Evolutionary conservation across 2,329 filamentous ascomycete genomes (phyloP).

Genomic region (Teratosphaeriaceae sp.): DNA sequence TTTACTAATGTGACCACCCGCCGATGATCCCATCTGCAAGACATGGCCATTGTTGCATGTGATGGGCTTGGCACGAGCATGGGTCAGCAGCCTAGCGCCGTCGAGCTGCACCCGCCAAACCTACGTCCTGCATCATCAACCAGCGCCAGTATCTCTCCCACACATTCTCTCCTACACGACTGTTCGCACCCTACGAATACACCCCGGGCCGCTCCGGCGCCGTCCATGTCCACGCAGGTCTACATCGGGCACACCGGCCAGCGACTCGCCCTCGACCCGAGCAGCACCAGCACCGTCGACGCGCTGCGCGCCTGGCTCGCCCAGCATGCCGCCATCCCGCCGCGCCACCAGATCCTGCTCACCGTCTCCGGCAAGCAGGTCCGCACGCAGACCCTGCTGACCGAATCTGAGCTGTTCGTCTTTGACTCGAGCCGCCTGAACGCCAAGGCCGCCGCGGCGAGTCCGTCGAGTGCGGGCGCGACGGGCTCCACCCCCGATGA

Average conservation of each 20-base stretch:
- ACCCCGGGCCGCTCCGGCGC: slow-evolving; percentile 10
- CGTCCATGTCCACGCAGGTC: slow-evolving; percentile 78
- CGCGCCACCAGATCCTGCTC: slow-evolving; percentile 77
- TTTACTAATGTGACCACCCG: no score
- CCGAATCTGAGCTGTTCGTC: slow-evolving; percentile 85
- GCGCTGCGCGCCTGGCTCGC: slow-evolving; percentile 77
- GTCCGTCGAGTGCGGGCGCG: slow-evolving; percentile 37
- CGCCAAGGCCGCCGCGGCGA: slow-evolving; percentile 18
- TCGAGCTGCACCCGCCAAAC: neutral
- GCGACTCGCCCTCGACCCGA: slow-evolving; percentile 70
- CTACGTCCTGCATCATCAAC: slow-evolving; percentile 1
- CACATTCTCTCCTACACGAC: slow-evolving; percentile 8
- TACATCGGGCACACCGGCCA: slow-evolving; percentile 91
- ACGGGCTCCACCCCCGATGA: slow-evolving; percentile 40
- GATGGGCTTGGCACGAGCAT: neutral
- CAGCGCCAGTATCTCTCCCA: neutral
- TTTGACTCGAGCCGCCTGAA: slow-evolving; percentile 64
- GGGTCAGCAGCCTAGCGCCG: slow-evolving; percentile 2
- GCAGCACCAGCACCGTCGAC: slow-evolving; percentile 72
- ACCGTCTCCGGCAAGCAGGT: slow-evolving; percentile 79
- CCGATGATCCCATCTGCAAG: no score
- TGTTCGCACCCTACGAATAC: slow-evolving; percentile 3
- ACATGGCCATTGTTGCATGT: no score
- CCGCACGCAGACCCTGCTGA: slow-evolving; percentile 70
- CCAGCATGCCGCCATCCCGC: slow-evolving; percentile 64